Evolutionary conservation across 306 rosid species (phyloP), one percentile per base, ranked within the genome.

Genomic region (Vigna mungo): DNA sequence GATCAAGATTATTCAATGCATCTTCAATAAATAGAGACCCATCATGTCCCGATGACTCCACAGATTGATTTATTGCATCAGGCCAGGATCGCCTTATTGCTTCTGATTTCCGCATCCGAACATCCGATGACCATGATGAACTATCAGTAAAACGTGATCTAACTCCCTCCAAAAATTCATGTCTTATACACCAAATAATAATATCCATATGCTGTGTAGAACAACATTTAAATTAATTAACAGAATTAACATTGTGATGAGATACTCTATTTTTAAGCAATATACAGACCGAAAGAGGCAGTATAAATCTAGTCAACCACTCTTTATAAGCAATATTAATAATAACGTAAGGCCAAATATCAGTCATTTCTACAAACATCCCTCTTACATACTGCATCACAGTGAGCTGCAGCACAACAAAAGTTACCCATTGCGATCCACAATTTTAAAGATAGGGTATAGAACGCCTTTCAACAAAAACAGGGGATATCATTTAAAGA

Each of bases 21-120:
- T 93, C 99, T 85, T 93, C 99, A 84, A 96, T 88, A 84, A 96
- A 96, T 66, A 96, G 79, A 74, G 99, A 85, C 55, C 93, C 96
- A 61, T 71, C 87, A 75, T 71, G 88, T 75, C 88, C 88, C 55
- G 80, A 79, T 87, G 90, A 75, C 81, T 90, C 97, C 16, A 34
- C 77, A 49, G 89, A 83, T 85, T 82, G 87, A 71, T 85, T 87
- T 78, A 90, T 81, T 52, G 88, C 89, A 85, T 91, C 92, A 39
- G 99, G 99, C 99, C 99, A 96, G 46, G 97, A 91, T 21, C 88
- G 98, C 82, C 41, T 78, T 59, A 86, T 83, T 49, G 98, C 98
- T 68, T 92, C 94, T 76, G 90, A 87, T 88, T 88, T 96, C 79
- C 94, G 85, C 81, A 87, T 88, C 51, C 84, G 72, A 9, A 89